A percentile compares a stretch with the other conserved stretches of the same genome.
phyloP scores from a whole-genome alignment of 352 stramenopile genomes.

The Phytophthora pluvialis region DNA sequence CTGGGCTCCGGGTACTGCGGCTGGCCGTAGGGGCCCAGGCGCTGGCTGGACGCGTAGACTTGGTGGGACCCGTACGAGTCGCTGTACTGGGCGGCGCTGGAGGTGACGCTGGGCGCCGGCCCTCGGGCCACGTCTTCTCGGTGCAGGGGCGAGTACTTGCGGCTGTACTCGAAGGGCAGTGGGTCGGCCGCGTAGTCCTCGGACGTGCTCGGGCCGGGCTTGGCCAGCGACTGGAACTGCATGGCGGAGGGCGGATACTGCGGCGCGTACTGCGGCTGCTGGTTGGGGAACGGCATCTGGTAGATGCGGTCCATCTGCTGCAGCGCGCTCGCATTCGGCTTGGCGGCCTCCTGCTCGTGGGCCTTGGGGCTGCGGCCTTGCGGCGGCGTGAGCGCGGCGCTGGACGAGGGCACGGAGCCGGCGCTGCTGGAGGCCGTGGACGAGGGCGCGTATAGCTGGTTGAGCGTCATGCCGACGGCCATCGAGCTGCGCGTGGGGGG shows the following conservation, averaged over 20 bases:
- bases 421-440: constrained; percentile 27
- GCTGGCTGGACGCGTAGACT: constrained; percentile 33
- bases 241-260: constrained; percentile 28
- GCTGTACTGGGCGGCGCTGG: constrained; percentile 33
- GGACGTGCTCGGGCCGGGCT: constrained; percentile 32
- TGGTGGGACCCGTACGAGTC: constrained; percentile 45
- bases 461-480: constrained; percentile 75
- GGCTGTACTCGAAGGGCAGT: constrained; percentile 80
- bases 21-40: constrained; percentile 31
- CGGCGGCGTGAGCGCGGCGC: constrained; percentile 23
- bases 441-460: constrained; percentile 69
- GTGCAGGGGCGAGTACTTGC: constrained; percentile 42
- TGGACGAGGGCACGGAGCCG: constrained; percentile 7
- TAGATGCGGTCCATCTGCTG: constrained; percentile 38
- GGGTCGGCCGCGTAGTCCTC: constrained; percentile 83
- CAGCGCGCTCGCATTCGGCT: constrained; percentile 5
- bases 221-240: constrained; percentile 33
- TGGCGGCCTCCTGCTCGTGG: constrained; percentile 24
- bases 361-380: constrained; percentile 36
- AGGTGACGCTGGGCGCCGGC: constrained; percentile 8
- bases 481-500: constrained; percentile 33
- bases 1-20: constrained; percentile 30
- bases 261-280: constrained; percentile 26
- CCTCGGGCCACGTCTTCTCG: constrained; percentile 26
- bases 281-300: constrained; percentile 35